Percentiles rank a stretch among this genome's conserved stretches.
phyloP scores from a whole-genome alignment of 192 early-diverging fungal species.

The Glomus cerebriforme region DNA sequence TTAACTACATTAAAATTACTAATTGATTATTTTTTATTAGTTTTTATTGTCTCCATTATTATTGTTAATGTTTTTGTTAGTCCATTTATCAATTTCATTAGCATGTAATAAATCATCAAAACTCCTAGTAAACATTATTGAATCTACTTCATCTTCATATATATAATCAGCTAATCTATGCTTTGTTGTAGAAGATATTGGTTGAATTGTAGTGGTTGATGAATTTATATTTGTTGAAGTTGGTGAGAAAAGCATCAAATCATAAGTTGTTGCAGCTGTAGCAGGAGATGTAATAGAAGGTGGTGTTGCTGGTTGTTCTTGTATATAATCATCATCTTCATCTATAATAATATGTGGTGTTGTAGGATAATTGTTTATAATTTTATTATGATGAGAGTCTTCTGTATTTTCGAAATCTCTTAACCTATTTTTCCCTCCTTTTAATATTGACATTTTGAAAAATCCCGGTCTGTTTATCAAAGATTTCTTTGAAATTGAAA shows the following conservation, averaged over 20 bases:
- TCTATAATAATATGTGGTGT: constrained; percentile 21
- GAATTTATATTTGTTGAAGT: not conserved
- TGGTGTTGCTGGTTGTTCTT: not conserved
- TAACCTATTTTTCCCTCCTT: not conserved
- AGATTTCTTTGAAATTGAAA: constrained; percentile 13
- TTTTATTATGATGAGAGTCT: not conserved
- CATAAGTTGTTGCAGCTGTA: not conserved
- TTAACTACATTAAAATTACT: too few species aligned
- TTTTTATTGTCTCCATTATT: too few species aligned
- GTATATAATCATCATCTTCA: constrained; percentile 8
- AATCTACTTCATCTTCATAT: constrained; percentile 4
- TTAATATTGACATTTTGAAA: constrained; percentile 16
- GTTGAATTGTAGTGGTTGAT: not conserved
- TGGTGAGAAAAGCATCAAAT: constrained; percentile 3
- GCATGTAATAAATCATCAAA: constrained; percentile 4
- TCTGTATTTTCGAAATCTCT: not conserved
- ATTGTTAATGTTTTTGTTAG: too few species aligned
- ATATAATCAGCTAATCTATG: not conserved
- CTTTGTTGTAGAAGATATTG: not conserved
- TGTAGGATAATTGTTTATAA: not conserved
- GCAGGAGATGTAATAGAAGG: not conserved
- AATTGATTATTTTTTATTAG: too few species aligned
- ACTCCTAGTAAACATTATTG: not conserved
- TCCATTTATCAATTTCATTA: not conserved
- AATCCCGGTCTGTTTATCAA: not conserved